phyloP scores from a whole-genome alignment of 2,329 filamentous ascomycete genomes.

The Juglanconis oblonga region DNA sequence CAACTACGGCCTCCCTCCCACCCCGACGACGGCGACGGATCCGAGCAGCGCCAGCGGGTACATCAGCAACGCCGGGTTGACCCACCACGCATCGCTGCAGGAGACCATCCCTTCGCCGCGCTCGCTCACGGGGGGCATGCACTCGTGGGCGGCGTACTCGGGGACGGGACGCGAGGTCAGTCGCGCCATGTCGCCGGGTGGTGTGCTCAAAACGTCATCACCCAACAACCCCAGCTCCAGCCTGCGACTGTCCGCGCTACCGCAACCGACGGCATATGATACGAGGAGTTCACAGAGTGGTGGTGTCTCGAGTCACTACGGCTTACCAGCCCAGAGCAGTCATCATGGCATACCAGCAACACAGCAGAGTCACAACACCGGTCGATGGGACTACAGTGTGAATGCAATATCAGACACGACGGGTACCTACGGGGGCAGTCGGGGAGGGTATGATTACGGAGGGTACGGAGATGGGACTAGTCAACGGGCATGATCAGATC shows the following conservation, averaged over 20 bases:
- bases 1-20: conserved; percentile 46
- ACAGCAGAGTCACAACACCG: conserved; percentile 7
- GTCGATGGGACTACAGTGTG: conserved; percentile 20
- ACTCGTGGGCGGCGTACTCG: conserved; percentile 14
- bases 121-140: conserved; percentile 15
- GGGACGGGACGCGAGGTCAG: conserved; percentile 10
- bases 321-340: conserved; percentile 10
- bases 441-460: conserved; percentile 17
- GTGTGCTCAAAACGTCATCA: conserved; percentile 16
- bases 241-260: conserved; percentile 13
- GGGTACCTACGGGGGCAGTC: conserved; percentile 12
- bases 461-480: conserved; percentile 19
- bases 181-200: conserved; percentile 15
- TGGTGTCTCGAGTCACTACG: conserved; percentile 13
- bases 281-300: conserved; percentile 10
- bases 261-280: conserved; percentile 16
- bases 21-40: conserved; percentile 37
- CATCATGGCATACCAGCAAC: conserved; percentile 12
- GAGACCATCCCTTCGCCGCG: conserved; percentile 17
- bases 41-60: conserved; percentile 36
- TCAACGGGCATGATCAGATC: conserved; percentile 18
- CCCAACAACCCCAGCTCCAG: conserved; percentile 10
- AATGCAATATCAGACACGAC: conserved; percentile 18
- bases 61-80: conserved; percentile 32
- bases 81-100: conserved; percentile 45